Evolutionary conservation across 805 yeast species (phyloP).

Genomic region (Saturnispora zaruensis): DNA sequence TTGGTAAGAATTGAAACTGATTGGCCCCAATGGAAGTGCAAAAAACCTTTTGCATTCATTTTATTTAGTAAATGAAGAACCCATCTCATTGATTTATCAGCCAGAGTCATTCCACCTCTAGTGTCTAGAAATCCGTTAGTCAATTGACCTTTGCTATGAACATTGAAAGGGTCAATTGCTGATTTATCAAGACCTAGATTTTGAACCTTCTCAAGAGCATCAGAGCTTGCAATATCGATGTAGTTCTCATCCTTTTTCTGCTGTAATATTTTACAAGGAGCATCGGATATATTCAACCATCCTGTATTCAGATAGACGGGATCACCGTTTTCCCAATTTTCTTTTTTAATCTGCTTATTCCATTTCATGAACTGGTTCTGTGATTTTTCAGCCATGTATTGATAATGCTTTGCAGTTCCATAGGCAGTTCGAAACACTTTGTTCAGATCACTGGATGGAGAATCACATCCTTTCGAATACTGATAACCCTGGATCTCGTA

Average conservation of each 20-base stretch:
- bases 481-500: conserved; percentile 12
- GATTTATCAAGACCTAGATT: conserved; percentile 10
- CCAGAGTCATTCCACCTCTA: conserved; percentile 26
- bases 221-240: conserved; percentile 12
- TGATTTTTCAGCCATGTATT: conserved; percentile 15
- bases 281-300: conserved; percentile 13
- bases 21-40: conserved; percentile 20
- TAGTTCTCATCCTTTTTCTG: conserved; percentile 9
- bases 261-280: conserved; percentile 10
- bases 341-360: conserved; percentile 14
- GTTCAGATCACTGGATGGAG: conserved; percentile 20
- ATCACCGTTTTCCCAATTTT: conserved; percentile 14
- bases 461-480: conserved; percentile 17
- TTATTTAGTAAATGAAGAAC: conserved; percentile 17
- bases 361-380: conserved; percentile 15
- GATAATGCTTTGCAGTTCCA: conserved; percentile 15
- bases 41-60: conserved; percentile 15
- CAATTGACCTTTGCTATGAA: conserved; percentile 10
- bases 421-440: conserved; percentile 18
- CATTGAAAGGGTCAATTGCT: conserved; percentile 15
- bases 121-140: conserved; percentile 21
- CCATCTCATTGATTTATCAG: conserved; percentile 28
- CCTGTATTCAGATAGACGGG: conserved; percentile 17
- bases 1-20: conserved; percentile 11
- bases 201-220: not conserved